These are phyloP conservation scores for Neonectria sp. DNA, from an alignment of 2,329 filamentous ascomycete species.

Conservation along the genomic window DNA sequence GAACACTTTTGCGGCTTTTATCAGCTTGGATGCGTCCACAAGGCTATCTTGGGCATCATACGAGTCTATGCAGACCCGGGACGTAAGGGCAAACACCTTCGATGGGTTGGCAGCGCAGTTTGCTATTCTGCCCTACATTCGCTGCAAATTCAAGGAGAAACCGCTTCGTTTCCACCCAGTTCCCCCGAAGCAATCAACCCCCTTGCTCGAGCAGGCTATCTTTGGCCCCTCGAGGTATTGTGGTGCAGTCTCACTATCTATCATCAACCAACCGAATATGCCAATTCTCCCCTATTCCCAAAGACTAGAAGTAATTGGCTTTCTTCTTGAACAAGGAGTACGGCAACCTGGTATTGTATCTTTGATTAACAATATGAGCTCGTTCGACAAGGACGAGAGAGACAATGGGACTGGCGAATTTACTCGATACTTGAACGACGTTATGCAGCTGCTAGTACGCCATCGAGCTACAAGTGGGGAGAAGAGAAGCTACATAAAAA, in stretches of 20 bases:
- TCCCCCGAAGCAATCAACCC: not conserved
- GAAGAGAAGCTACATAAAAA: conserved; percentile 4
- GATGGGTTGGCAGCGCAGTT: conserved; percentile 6
- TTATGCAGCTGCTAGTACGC: not conserved
- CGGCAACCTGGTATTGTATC: conserved; percentile 5
- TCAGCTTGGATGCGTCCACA: not conserved
- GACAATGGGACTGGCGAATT: not conserved
- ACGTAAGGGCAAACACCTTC: conserved; percentile 2
- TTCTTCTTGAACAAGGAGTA: conserved; percentile 5
- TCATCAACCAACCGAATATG: not conserved
- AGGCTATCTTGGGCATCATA: not conserved
- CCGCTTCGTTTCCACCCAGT: not conserved
- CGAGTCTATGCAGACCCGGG: not conserved
- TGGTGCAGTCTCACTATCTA: not conserved
- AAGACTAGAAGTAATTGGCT: conserved; percentile 1
- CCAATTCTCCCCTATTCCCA: not conserved
- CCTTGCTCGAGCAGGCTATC: conserved; percentile 6
- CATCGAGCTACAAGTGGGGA: not conserved
- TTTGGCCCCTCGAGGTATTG: not conserved
- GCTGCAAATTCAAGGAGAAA: not conserved
- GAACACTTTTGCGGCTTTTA: not conserved
- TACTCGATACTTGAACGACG: not conserved
- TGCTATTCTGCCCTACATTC: conserved; percentile 1
- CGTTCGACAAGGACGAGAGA: not conserved
- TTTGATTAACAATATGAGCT: not conserved